Evolutionary conservation across 306 rosid genomes (phyloP).

Genomic region (Senna siamea): DNA sequence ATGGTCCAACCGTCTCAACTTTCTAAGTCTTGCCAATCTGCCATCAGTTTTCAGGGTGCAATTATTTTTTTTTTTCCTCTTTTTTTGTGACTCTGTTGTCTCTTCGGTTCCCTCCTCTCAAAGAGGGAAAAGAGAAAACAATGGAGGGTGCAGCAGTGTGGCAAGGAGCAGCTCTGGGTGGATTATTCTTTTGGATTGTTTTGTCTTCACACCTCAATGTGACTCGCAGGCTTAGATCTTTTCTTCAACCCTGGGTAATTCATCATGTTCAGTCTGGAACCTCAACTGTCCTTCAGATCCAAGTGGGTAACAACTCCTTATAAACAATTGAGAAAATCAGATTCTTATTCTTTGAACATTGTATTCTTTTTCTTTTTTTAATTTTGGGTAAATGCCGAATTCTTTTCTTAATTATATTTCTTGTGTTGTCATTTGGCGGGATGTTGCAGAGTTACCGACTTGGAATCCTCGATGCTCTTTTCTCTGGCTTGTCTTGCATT

Average conservation of each 20-base stretch:
- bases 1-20: neutral
- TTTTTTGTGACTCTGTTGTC: slow-evolving; percentile 27
- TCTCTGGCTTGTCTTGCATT: slow-evolving; percentile 76
- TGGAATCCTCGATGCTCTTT: slow-evolving; percentile 70
- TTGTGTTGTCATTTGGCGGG: neutral
- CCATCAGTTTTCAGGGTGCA: slow-evolving; percentile 16
- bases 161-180: slow-evolving; percentile 73
- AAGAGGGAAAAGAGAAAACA: slow-evolving; percentile 28
- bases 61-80: neutral
- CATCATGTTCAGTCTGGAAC: slow-evolving; percentile 61
- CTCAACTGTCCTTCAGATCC: slow-evolving; percentile 73
- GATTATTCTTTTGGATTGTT: slow-evolving; percentile 63
- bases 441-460: slow-evolving; percentile 59
- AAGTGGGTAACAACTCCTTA: slow-evolving; percentile 51
- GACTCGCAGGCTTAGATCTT: slow-evolving; percentile 77
- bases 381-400: neutral
- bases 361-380: slow-evolving; percentile 16
- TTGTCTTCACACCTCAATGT: slow-evolving; percentile 66
- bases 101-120: slow-evolving; percentile 28
- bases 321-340: neutral
- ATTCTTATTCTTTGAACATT: slow-evolving; percentile 10
- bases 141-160: slow-evolving; percentile 71
- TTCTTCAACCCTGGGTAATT: slow-evolving; percentile 71
- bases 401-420: neutral
- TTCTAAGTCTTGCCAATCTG: neutral